These are phyloP conservation scores for Pelargonium fulgidum DNA, from an alignment of 441 rosid species.

Conservation along the genomic window DNA sequence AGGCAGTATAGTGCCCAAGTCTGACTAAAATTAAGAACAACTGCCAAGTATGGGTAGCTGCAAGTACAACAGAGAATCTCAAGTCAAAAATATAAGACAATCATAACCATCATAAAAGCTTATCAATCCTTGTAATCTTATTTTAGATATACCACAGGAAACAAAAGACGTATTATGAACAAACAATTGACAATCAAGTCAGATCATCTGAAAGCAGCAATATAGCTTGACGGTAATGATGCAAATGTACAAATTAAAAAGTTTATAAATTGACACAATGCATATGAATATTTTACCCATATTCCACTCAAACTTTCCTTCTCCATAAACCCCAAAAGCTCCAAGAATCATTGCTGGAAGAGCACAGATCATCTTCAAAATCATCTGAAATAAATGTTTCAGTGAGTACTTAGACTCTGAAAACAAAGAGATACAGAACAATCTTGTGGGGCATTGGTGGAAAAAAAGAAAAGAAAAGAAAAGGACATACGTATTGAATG, in stretches of 20 bases:
- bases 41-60: conserved; percentile 95
- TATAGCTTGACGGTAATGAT: not conserved
- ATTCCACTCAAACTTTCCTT: conserved; percentile 91
- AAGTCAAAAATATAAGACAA: too few relatives aligned
- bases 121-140: not conserved
- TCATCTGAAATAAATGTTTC: conserved; percentile 49
- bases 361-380: conserved; percentile 85
- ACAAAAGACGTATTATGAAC: too few relatives aligned
- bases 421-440: conserved; percentile 3
- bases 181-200: not conserved
- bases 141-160: too few relatives aligned
- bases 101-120: not conserved
- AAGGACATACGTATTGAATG: conserved; percentile 77
- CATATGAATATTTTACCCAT: conserved; percentile 51
- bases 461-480: too few relatives aligned
- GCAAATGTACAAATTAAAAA: conserved; percentile 5
- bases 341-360: conserved; percentile 80
- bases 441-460: conserved; percentile 10
- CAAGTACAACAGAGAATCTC: conserved; percentile 22
- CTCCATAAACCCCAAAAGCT: conserved; percentile 90
- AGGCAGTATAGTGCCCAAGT: conserved; percentile 95
- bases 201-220: not conserved
- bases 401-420: conserved; percentile 17
- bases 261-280: conserved; percentile 5
- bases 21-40: conserved; percentile 92